A percentile compares a stretch with the other conserved stretches of the same genome.
phyloP scores from a whole-genome alignment of 2,329 filamentous ascomycete genomes.

The Colletotrichum lindemuthianum region DNA sequence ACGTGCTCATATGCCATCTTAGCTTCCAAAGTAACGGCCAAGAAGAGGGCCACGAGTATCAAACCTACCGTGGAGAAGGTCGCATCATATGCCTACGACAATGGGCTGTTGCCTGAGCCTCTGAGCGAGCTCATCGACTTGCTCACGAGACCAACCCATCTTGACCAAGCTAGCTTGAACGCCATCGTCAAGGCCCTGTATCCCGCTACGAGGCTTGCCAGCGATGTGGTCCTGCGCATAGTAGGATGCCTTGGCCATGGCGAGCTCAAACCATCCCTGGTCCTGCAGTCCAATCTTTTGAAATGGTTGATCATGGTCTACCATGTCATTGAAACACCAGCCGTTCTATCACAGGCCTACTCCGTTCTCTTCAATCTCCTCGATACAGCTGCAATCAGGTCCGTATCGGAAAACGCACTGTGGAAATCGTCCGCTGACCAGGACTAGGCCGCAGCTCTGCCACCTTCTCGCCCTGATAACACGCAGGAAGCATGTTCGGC shows the following conservation, averaged over 20 bases:
- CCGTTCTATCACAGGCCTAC: constrained; percentile 75
- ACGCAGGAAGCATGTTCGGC: constrained; percentile 82
- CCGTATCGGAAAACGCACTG: constrained; percentile 32
- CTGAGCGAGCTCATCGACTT: constrained; percentile 74
- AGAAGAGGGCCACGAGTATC: constrained; percentile 71
- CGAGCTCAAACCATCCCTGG: constrained; percentile 76
- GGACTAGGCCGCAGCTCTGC: constrained; percentile 68
- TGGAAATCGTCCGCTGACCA: constrained; percentile 37
- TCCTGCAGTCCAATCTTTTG: constrained; percentile 76
- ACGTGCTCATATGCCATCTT: neutral
- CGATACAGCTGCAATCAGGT: constrained; percentile 81
- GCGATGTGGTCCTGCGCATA: constrained; percentile 70
- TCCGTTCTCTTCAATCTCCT: constrained; percentile 82
- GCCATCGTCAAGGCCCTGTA: constrained; percentile 79
- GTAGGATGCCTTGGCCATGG: constrained; percentile 82
- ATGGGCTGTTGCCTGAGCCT: constrained; percentile 70
- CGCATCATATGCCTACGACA: constrained; percentile 70
- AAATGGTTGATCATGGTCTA: constrained; percentile 84
- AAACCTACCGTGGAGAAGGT: constrained; percentile 73
- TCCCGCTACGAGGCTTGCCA: constrained; percentile 71
- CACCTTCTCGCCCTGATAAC: constrained; percentile 84
- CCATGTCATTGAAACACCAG: constrained; percentile 72
- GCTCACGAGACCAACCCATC: constrained; percentile 70
- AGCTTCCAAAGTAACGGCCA: constrained; percentile 72
- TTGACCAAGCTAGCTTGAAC: constrained; percentile 80